Base-by-base conservation (phyloP, 2,329 filamentous ascomycete genomes). In the Penicillium sclerotiorum region DNA sequence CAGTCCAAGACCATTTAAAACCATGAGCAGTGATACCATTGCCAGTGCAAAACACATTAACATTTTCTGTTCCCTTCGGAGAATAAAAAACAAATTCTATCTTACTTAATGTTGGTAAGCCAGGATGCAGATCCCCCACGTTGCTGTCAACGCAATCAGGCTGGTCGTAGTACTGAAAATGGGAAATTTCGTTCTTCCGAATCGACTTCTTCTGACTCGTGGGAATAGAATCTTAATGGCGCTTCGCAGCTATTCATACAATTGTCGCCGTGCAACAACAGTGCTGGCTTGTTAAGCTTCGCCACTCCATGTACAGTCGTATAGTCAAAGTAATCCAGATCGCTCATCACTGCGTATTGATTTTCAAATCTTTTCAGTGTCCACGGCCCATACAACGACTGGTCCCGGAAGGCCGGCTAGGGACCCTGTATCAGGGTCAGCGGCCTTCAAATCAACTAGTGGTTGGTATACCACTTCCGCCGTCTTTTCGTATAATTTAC, bases 201-300 rank as follows among this genome's bases (percentile, higher is more conserved):
- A 66, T 60, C 45, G 65, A 45, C 52, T 64, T 52, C 40, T 66
- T 66, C 35, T 59, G 50, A 32, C 36, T 40, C 9, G 62, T 59
- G 30, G 73, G 69, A 6, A 91, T 78, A 0, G 77, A 79, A 20
- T 70, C 60, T 59, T 90, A 91, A 60, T 83, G 77, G 66, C 88
- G 91, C 49, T 86, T 65, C 11, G 63, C 63, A 38, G 64, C 60
- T 8, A 56, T 65, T 65, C 64, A 66, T 65, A 28, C 62, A 66
- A 43, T 66, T 66, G 33, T 66, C 59, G 5, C 62, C 64, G 28
- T 66, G 62, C 35, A 65, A 65, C 9, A 66, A 18, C 40, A 65
- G 49, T n/a, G 64, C 62, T 12, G 63, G 62, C 49, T 61, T 65
- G 15, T 58, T 40, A 32, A 66, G 53, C 52, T 63, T 64, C n/a